These are phyloP conservation scores for Wickerhamomyces xylosicus DNA, from an alignment of 805 yeast genomes.

Conservation along the genomic window DNA sequence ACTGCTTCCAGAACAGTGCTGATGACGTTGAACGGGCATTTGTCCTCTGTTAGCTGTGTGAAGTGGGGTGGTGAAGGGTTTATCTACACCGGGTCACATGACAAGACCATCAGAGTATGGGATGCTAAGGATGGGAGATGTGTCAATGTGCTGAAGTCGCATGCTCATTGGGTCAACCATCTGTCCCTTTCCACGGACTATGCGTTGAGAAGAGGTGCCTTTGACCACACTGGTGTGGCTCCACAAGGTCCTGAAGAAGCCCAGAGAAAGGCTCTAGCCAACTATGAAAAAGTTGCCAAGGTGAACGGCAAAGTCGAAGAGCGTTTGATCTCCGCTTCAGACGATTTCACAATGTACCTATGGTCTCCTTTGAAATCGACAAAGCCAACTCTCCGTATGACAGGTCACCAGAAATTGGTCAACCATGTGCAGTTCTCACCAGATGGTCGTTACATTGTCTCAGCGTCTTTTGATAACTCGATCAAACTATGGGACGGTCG, in stretches of 20 bases:
- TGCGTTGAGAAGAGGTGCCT: constrained; percentile 80
- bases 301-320: constrained; percentile 60
- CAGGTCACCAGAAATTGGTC: constrained; percentile 95
- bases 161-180: constrained; percentile 98
- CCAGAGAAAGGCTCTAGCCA: constrained; percentile 34
- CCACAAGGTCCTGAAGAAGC: constrained; percentile 37
- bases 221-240: constrained; percentile 53
- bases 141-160: constrained; percentile 70
- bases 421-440: constrained; percentile 95
- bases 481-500: constrained; percentile 94
- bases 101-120: constrained; percentile 91
- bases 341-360: constrained; percentile 94
- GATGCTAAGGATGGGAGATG: constrained; percentile 70
- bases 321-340: constrained; percentile 88
- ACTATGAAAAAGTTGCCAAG: constrained; percentile 48
- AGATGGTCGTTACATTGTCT: constrained; percentile 82
- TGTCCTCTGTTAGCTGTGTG: constrained; percentile 86
- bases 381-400: constrained; percentile 88
- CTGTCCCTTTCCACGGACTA: constrained; percentile 85
- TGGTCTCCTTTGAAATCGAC: constrained; percentile 83
- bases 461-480: constrained; percentile 93
- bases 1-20: constrained; percentile 54
- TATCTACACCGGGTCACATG: constrained; percentile 86
- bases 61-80: constrained; percentile 91
- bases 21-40: constrained; percentile 76